phyloP scores from a whole-genome alignment of 345 rosid species.

The Syzygium oleosum region DNA sequence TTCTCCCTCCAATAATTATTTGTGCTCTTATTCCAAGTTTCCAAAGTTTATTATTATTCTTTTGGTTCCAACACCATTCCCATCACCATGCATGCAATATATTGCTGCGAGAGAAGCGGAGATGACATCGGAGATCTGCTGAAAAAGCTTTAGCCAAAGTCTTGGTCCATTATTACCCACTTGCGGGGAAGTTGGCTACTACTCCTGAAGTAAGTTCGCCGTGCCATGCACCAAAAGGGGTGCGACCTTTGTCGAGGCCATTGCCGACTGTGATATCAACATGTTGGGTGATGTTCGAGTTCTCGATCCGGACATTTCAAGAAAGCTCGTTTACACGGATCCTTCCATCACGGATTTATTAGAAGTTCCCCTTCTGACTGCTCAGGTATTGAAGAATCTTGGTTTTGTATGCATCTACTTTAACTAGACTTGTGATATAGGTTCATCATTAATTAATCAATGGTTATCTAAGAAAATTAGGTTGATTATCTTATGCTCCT shows the following conservation, averaged over 20 bases:
- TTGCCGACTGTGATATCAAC: not conserved
- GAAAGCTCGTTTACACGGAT: conserved; percentile 3
- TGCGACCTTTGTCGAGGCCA: conserved; percentile 4
- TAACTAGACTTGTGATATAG: not conserved
- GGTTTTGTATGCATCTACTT: not conserved
- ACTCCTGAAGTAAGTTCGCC: not conserved
- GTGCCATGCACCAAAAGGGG: conserved; percentile 10
- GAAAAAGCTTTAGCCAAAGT: conserved; percentile 11
- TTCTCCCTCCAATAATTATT: too few relatives aligned
- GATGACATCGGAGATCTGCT: conserved; percentile 3
- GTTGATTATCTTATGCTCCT: not conserved
- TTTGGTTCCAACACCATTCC: not conserved
- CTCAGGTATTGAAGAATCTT: not conserved
- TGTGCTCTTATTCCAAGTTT: too few relatives aligned
- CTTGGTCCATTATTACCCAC: conserved; percentile 12
- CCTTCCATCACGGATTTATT: not conserved
- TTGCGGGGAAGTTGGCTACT: conserved; percentile 9
- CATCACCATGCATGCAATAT: not conserved
- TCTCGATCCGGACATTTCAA: not conserved
- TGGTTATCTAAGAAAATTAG: not conserved
- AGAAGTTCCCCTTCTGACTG: conserved; percentile 1
- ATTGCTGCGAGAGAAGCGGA: not conserved
- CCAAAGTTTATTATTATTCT: too few relatives aligned
- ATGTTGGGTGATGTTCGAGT: conserved; percentile 3
- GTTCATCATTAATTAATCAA: not conserved